Base-by-base conservation (phyloP, 192 early-diverging fungal genomes). In the Coemansia sp. region DNA sequence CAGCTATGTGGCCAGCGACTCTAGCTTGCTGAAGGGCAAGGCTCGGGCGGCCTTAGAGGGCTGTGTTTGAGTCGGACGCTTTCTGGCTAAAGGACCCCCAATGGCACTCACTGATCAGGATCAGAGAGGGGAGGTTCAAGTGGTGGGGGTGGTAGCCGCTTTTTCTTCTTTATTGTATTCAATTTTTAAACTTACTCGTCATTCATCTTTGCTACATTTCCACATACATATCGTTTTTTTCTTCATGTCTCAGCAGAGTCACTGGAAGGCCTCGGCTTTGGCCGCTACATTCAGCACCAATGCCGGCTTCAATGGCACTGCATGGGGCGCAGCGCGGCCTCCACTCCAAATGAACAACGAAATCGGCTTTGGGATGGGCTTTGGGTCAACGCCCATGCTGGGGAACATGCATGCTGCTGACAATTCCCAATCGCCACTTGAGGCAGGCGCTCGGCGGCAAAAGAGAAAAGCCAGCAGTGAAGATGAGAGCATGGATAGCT, bases 401-500 rank as follows among this genome's bases (percentile, higher is more conserved):
- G 70, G 57, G 62, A 39, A 39, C 25, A 21, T 67, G 34, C 29
- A 63, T 32, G 39, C 70, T 46, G 62, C 61, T n/a, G 15, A 4
- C 34, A 34, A 2, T 37, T 34, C 63, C 19, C 25, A 44, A 12
- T 45, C 39, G 38, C 36, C 27, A 27, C 44, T 12, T 50, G 73
- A 76, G 42, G 14, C 66, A 5, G 32, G 63, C 6, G 21, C 50
- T 53, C 72, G 76, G 42, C 60, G 67, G 10, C 71, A 73, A 62
- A 85, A 85, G 63, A 53, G 83, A 39, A 85, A 85, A 62, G 74
- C 75, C 15, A 72, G 72, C 73, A 72, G 73, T 67, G 83, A 85
- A 55, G 83, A 85, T 45, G 83, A 77, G 60, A 58, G 66, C 57
- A 85, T 85, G 83, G 72, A 62, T 36, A 63, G 80, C 63, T 68